Evolutionary conservation across 257 asterid species (phyloP).

Genomic region (Apocynum venetum): DNA sequence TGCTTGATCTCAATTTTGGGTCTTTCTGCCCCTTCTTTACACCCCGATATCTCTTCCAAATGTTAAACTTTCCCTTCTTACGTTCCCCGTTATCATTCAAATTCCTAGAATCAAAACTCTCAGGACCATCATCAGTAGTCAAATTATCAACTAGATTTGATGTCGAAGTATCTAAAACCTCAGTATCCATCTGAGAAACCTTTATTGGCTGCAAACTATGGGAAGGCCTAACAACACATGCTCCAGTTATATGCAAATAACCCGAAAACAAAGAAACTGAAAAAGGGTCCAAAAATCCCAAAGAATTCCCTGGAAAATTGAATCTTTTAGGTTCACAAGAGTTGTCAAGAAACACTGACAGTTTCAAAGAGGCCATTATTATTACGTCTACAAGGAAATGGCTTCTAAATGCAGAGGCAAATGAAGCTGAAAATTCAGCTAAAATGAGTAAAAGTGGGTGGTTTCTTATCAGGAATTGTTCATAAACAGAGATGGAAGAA

Average conservation of each 20-base stretch:
- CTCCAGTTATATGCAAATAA: slow-evolving; percentile 35
- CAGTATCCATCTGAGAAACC: slow-evolving; percentile 52
- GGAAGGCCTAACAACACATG: slow-evolving; percentile 40
- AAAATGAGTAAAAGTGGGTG: not conserved
- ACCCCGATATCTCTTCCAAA: slow-evolving; percentile 50
- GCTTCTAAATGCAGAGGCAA: slow-evolving; percentile 8
- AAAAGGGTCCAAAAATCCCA: slow-evolving; percentile 30
- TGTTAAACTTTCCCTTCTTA: slow-evolving; percentile 29
- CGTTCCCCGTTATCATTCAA: slow-evolving; percentile 20
- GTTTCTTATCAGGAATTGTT: not conserved
- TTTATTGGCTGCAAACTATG: slow-evolving; percentile 42
- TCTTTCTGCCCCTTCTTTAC: slow-evolving; percentile 24
- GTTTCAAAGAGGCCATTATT: slow-evolving; percentile 65
- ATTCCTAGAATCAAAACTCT: slow-evolving; percentile 28
- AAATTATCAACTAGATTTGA: slow-evolving; percentile 22
- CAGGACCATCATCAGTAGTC: slow-evolving; percentile 31
- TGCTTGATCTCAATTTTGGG: slow-evolving; percentile 22
- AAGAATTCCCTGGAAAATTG: slow-evolving; percentile 26
- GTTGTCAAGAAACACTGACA: slow-evolving; percentile 41
- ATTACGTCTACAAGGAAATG: not conserved
- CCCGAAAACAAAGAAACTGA: slow-evolving; percentile 43
- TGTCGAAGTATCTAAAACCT: slow-evolving; percentile 30
- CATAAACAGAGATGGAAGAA: not conserved
- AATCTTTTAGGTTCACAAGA: slow-evolving; percentile 42
- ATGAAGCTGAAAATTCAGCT: not conserved